Evolutionary conservation across 73 alveolate species (phyloP), one percentile per base, ranked within the genome.

Genomic region (Paramecium sonneborni): DNA sequence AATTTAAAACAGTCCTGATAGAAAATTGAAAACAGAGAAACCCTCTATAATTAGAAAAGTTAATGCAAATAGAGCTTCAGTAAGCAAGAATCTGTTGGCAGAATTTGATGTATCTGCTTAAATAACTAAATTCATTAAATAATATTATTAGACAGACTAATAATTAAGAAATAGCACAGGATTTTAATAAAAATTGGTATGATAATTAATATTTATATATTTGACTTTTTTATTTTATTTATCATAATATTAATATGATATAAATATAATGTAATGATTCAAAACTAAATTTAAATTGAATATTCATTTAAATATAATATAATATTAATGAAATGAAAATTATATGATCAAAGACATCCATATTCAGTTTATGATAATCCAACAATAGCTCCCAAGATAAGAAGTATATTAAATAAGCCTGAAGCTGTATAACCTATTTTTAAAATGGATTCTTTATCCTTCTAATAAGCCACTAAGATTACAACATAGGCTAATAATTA

Each of bases 21-120:
- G 90, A 34, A 79, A 79, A 79, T 24, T 79, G 20, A 79, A 79
- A 46, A 79, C 90, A 3, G 90, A 79, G 10, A 79, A 79, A 79
- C 90, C 90, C 0, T 28, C 57, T 18, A 4, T 72, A 21, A 14
- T 72, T 10, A 39, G 32, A 30, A 79, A 12, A 79, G 28, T 43
- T 24, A 43, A 79, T 79, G 76, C 52, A 0, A 79, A 57, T 20
- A 38, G 90, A 12, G 15, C 90, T 5, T 43, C 90, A 46, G 28
- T 79, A 11, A 43, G 76, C 32, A 79, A 79, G 41, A 79, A 79
- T 15, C 74, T 79, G 0, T 21, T 79, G 12, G 74, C 90, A 43
- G 90, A 43, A 79, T 79, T 79, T 46, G 90, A 79, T 79, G 90
- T 62, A 12, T 79, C 90, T 18, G 55, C 76, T 30, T 44, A 39